Evolutionary conservation across 257 asterid species (phyloP), one percentile per base, ranked within the genome.

Genomic region (Ophiorrhiza pumila): DNA sequence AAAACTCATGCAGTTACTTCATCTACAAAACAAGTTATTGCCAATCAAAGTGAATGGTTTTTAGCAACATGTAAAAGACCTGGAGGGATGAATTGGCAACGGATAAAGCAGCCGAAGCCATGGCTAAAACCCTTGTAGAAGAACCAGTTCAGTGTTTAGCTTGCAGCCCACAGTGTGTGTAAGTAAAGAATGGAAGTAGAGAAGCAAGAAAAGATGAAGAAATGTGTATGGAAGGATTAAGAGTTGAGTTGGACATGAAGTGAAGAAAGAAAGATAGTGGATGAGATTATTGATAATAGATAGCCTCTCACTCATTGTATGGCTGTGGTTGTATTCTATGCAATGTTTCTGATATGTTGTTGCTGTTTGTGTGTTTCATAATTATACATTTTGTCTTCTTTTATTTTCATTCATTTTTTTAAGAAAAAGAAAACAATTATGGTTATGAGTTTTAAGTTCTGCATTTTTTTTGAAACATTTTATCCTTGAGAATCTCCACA

Each of bases 61-160:
- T 37, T 15, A 7, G n/a, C 23, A 42, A 2, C 23, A 39, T 60
- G 66, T 41, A 8, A 22, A 20, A 31, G 17, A 91, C 96, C 97
- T 91, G 96, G 72, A 89, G 91, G 74, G 97, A 86, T 29, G 97
- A 77, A 74, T 84, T 84, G 88, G 88, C 86, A 23, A 82, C 85
- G 52, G 88, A 88, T 66, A 89, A 82, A 85, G 92, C 89, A 85
- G 96, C 96, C 80, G 90, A 85, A 85, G 97, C 93, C 97, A 91
- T 90, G 71, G 64, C 22, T 45, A 10, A 35, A 32, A 0, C 9
- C 32, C 27, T 15, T 25, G 45, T 31, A 14, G 35, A 42, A 41
- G 17, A 20, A 29, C 46, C 60, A 32, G 60, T 22, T 27, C 52
- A 42, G 41, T 34, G 6, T 71, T 22, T 4, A 53, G 50, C 12